A percentile compares a stretch with the other conserved stretches of the same genome.
Conservation (phyloP, 805 yeast genomes). For the Groenewaldozyma tartarivorans region DNA sequence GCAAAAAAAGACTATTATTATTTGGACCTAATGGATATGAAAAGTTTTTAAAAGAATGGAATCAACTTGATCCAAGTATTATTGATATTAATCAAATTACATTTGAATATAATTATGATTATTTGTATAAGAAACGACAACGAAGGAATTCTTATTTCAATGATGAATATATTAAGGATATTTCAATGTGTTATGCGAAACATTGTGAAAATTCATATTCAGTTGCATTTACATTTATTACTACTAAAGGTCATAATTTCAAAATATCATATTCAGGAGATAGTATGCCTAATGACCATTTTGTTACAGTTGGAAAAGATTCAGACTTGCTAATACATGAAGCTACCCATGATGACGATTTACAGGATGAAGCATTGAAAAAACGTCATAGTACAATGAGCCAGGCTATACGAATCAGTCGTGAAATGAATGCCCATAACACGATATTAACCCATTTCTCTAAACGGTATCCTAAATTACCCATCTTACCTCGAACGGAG, state of each 20-base stretch:
- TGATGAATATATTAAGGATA: slow-evolving; percentile 9
- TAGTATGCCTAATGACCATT: slow-evolving; percentile 68
- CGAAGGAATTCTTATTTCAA: neutral
- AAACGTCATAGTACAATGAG: slow-evolving; percentile 84
- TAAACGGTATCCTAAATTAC: slow-evolving; percentile 68
- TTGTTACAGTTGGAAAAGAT: slow-evolving; percentile 53
- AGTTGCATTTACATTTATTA: slow-evolving; percentile 42
- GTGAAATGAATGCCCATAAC: slow-evolving; percentile 60
- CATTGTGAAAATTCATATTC: slow-evolving; percentile 84
- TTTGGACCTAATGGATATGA: slow-evolving; percentile 70
- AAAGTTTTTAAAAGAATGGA: slow-evolving; percentile 63
- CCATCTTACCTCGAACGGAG: slow-evolving; percentile 21
- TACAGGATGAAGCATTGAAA: slow-evolving; percentile 64
- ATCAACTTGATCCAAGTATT: slow-evolving; percentile 33
- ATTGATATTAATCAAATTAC: neutral
- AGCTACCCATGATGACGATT: slow-evolving; percentile 78
- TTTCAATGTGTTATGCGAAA: slow-evolving; percentile 62
- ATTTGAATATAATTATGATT: slow-evolving; percentile 15
- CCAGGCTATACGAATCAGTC: slow-evolving; percentile 70
- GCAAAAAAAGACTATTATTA: slow-evolving; percentile 41
- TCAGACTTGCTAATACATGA: slow-evolving; percentile 84
- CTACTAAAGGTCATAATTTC: slow-evolving; percentile 37
- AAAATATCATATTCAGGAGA: slow-evolving; percentile 89
- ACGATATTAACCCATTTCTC: slow-evolving; percentile 85
- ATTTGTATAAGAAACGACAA: slow-evolving; percentile 37